Base-by-base conservation (phyloP, 768 basidiomycete species). In the Collybiopsis luxurians region DNA sequence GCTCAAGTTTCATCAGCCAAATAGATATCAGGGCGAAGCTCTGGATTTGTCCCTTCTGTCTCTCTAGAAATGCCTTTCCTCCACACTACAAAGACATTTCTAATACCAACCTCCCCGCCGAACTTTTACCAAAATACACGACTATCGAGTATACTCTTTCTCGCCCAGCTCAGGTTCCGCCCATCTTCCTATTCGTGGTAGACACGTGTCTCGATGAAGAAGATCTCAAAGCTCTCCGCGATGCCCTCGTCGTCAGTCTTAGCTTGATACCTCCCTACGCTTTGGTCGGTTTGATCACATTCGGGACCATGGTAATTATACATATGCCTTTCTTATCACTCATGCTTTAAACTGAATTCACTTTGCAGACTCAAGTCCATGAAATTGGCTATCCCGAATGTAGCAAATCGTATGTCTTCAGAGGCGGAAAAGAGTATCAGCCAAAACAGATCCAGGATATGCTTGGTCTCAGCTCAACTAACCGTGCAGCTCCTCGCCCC, bases 141-240 rank as follows among this genome's bases (percentile, higher is more conserved):
- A 99, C 97, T 7, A 97, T 99, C 73, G 97, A 99, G 75, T 99
- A 99, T 77, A 98, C 96, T n/a, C 89, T 98, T 46, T 80, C 89
- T 24, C 85, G 96, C 59, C 88, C 92, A 1, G 92, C 87, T 12
- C 92, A 89, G 65, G 88, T 96, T 44, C 95, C 96, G 3, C 96
- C 97, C 51, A 84, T 98, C 72, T 98, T 99, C 80, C 80, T 99
- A 43, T 97, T 95, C 69, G 95, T 98, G 53, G 87, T 99, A 47
- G 96, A 98, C 71, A 98, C 95, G 23, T 99, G 97, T 70, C 79
- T 98, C 62, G 92, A 95, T 64, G 90, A 92, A 59, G 94, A 97
- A 28, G 97, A 98, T 71, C 79, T 99, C 61, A 96, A 96, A 75
- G 94, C 96, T 9, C 81, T 99, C 40, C 85, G 92, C 40, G 95